Base-by-base conservation (phyloP, 768 basidiomycete species). In the Boletales sp. region DNA sequence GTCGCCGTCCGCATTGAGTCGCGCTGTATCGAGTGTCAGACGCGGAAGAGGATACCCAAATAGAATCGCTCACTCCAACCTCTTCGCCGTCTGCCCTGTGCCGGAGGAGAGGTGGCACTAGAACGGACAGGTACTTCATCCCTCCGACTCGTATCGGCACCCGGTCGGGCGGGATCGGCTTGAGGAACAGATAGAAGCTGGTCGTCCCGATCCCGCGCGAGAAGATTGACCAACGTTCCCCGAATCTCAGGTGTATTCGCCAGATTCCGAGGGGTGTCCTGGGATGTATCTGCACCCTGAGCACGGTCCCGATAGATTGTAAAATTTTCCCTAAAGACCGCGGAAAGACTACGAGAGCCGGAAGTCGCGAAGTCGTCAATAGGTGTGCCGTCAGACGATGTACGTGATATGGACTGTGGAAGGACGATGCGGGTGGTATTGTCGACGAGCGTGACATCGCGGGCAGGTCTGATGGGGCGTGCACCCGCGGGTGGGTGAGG, bases 1-100 rank as follows among this genome's bases (percentile, higher is more conserved):
- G 52, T 86, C 79, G 1, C 85, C 84, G 58, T 86, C 81, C 2
- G 74, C 67, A 53, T 73, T 65, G 3, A 75, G 56, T 33, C 66
- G 65, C 12, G 70, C 73, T 76, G 54, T 15, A 37, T 10, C 42
- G 12, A 7, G 13, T 19, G 46, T 56, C 40, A 62, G 49, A 54
- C 31, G 43, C 31, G 32, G 42, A 53, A 46, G 12, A 12, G 31
- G 19, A 13, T 34, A 12, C 12, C 2, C 12, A 39, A 50, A 55
- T 11, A 41, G 40, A 18, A 46, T 7, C 25, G 25, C 68, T 47
- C 51, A 69, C 64, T 61, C 67, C 69, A 67, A 43, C 70, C 68
- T 47, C 70, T 59, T 50, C 65, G 60, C 17, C 64, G 67, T 44
- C 68, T 68, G 11, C 52, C 49, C 31, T 54, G 65, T 39, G 50